Evolutionary conservation across 2,329 filamentous ascomycete genomes (phyloP).

Genomic region (Hypoxylon sp.): DNA sequence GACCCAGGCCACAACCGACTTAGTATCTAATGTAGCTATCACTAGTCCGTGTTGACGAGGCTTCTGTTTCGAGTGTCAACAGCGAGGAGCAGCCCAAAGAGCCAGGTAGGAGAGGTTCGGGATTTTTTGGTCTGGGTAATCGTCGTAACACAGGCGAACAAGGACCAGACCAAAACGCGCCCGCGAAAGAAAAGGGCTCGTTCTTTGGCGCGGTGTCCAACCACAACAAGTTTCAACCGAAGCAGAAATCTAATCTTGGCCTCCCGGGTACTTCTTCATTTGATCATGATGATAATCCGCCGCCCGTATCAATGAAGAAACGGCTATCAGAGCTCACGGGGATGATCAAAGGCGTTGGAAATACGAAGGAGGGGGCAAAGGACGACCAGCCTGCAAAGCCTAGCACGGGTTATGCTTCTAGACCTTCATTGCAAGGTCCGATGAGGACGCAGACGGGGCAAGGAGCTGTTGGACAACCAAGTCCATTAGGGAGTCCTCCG

Average conservation of each 20-base stretch:
- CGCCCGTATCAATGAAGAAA: conserved; percentile 48
- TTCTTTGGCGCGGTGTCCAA: conserved; percentile 55
- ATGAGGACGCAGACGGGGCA: conserved; percentile 35
- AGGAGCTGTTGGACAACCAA: conserved; percentile 27
- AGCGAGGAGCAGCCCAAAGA: conserved; percentile 59
- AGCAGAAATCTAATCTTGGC: conserved; percentile 47
- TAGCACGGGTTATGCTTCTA: conserved; percentile 27
- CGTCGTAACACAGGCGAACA: conserved; percentile 47
- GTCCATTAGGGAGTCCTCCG: conserved; percentile 30
- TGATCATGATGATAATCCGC: conserved; percentile 44
- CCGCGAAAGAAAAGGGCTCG: conserved; percentile 58
- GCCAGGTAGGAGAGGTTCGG: conserved; percentile 54
- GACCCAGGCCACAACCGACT: conserved; percentile 31
- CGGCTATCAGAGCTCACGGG: conserved; percentile 53
- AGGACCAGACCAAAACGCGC: conserved; percentile 41
- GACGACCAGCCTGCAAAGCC: conserved; percentile 51
- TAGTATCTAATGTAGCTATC: conserved; percentile 51
- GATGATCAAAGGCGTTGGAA: conserved; percentile 53
- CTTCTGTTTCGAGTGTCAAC: conserved; percentile 60
- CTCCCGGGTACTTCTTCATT: conserved; percentile 29
- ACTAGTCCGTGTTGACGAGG: conserved; percentile 57
- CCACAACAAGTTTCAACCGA: conserved; percentile 43
- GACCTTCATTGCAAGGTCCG: conserved; percentile 46
- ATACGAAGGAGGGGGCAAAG: conserved; percentile 49
- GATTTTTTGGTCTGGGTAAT: conserved; percentile 59